These are phyloP conservation scores for Neurospora tetrasperma DNA, from an alignment of 495 filamentous ascomycete species.

Conservation along the genomic window DNA sequence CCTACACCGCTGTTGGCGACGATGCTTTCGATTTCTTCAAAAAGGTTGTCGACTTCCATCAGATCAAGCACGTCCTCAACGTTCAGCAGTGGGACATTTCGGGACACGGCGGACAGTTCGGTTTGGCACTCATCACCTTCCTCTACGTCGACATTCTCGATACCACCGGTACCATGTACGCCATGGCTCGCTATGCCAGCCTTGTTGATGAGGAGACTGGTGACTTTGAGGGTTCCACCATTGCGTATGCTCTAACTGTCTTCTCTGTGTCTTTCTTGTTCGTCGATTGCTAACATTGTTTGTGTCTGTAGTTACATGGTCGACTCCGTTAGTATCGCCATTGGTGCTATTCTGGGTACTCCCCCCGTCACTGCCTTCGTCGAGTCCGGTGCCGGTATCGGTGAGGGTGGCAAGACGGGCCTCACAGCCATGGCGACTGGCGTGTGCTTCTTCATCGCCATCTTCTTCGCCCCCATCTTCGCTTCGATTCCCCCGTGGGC, in stretches of 20 bases:
- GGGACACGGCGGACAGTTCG: constrained; percentile 55
- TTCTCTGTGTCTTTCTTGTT: not conserved
- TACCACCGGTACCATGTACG: constrained; percentile 66
- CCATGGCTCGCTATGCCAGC: constrained; percentile 69
- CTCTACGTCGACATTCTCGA: constrained; percentile 79
- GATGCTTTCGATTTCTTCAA: constrained; percentile 72
- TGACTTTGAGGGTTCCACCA: constrained; percentile 69
- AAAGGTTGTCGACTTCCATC: constrained; percentile 69
- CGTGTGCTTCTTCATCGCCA: constrained; percentile 71
- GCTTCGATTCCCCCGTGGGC: constrained; percentile 78
- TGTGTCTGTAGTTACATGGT: constrained; percentile 46
- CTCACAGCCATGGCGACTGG: constrained; percentile 70
- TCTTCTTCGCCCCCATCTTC: constrained; percentile 83
- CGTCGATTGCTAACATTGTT: not conserved
- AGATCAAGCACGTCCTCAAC: constrained; percentile 52
- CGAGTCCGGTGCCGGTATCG: constrained; percentile 75
- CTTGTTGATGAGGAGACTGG: constrained; percentile 62
- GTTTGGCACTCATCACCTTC: constrained; percentile 70
- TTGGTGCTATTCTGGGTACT: constrained; percentile 62
- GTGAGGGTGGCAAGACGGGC: constrained; percentile 71
- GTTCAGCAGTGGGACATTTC: constrained; percentile 61
- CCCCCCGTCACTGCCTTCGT: constrained; percentile 76
- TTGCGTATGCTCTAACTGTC: constrained; percentile 35
- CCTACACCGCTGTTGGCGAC: constrained; percentile 54
- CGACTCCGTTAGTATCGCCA: constrained; percentile 66